Conservation (phyloP, 2,329 filamentous ascomycete genomes). For the Cladosporium colombiae region DNA sequence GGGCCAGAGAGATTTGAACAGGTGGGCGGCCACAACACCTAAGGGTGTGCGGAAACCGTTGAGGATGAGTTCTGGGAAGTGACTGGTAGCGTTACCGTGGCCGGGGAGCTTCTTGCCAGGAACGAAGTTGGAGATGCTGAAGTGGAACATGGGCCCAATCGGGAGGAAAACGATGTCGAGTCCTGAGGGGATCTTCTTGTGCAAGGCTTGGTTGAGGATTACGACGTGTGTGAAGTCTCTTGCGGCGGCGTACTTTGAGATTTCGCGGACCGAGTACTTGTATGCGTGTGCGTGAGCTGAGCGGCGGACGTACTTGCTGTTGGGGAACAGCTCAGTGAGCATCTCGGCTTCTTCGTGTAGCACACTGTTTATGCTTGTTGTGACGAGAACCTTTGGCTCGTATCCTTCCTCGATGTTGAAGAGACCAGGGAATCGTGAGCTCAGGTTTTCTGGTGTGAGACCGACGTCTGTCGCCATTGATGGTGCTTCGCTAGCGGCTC, state of each 20-base stretch:
- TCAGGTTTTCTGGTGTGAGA: conserved; percentile 61
- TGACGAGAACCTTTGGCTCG: conserved; percentile 84
- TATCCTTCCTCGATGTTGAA: conserved; percentile 55
- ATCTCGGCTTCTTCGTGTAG: conserved; percentile 80
- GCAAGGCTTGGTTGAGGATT: conserved; percentile 78
- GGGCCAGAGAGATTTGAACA: conserved; percentile 81
- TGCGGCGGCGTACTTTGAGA: conserved; percentile 79
- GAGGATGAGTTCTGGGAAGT: conserved; percentile 84
- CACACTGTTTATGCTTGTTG: conserved; percentile 84
- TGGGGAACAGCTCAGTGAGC: conserved; percentile 79
- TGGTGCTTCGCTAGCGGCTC: conserved; percentile 47
- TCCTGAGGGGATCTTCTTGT: conserved; percentile 77
- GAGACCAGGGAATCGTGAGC: conserved; percentile 61
- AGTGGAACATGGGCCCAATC: conserved; percentile 86
- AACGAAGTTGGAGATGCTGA: conserved; percentile 86
- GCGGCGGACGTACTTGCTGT: conserved; percentile 77
- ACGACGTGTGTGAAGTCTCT: conserved; percentile 81
- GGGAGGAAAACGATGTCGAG: conserved; percentile 84
- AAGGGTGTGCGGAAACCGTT: conserved; percentile 96
- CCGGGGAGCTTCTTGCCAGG: conserved; percentile 85
- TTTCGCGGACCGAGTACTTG: conserved; percentile 91
- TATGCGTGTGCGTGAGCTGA: conserved; percentile 80
- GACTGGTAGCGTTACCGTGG: conserved; percentile 85
- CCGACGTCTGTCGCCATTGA: conserved; percentile 62
- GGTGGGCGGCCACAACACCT: conserved; percentile 80